A percentile compares a stretch with the other conserved stretches of the same genome.
Conservation (phyloP, 2,329 filamentous ascomycete genomes). For the Cytospora piceae region DNA sequence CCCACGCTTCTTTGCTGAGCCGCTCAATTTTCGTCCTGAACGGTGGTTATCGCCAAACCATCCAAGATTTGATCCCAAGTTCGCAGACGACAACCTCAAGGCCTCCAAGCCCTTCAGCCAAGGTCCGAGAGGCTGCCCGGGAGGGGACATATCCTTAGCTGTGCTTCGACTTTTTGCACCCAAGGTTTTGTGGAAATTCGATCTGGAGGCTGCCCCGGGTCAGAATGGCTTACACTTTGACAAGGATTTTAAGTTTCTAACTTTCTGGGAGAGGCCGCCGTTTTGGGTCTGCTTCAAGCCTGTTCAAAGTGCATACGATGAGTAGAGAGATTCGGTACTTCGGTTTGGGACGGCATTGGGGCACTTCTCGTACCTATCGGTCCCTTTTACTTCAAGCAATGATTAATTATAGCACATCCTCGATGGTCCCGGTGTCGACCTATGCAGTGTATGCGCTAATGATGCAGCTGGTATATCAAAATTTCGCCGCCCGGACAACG, state of each 20-base stretch:
- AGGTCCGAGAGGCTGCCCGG: conserved; percentile 22
- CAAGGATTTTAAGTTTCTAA: conserved; percentile 27
- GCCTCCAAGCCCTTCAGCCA: conserved; percentile 27
- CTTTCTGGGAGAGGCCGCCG: conserved; percentile 25
- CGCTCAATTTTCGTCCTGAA: conserved; percentile 21
- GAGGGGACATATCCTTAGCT: conserved; percentile 2
- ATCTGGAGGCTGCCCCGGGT: conserved; percentile 20
- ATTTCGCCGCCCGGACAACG: too few species aligned
- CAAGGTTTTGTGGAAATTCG: conserved; percentile 19
- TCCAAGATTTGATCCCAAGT: conserved; percentile 1
- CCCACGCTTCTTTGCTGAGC: conserved; percentile 24
- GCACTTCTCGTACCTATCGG: too few species aligned
- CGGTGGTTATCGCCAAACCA: conserved; percentile 23
- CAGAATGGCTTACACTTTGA: conserved; percentile 20
- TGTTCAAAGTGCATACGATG: not conserved
- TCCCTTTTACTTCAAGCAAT: too few species aligned
- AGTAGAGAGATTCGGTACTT: too few species aligned
- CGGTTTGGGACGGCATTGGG: too few species aligned
- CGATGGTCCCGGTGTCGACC: too few species aligned
- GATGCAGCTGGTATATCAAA: too few species aligned
- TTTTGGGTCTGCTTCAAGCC: conserved; percentile 25
- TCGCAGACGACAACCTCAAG: conserved; percentile 5
- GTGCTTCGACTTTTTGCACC: conserved; percentile 18
- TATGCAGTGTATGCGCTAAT: too few species aligned
- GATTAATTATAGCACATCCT: too few species aligned